Conservation (phyloP, 2,329 filamentous ascomycete genomes). For the Cladophialophora chaetospira region DNA sequence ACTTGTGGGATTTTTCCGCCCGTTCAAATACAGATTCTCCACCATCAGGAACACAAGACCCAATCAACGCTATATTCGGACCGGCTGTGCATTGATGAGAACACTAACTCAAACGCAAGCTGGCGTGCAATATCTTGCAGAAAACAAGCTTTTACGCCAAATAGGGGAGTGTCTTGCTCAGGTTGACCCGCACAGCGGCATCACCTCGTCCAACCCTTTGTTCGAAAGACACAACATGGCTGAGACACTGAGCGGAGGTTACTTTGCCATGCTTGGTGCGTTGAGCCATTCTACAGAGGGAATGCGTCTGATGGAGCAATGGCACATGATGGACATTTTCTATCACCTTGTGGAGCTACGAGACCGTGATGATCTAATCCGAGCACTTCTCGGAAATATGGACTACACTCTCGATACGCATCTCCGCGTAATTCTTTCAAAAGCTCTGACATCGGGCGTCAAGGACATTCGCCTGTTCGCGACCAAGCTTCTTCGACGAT, state of each 20-base stretch:
- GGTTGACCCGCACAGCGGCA: slow-evolving; percentile 76
- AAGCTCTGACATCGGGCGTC: slow-evolving; percentile 86
- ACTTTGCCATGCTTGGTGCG: slow-evolving; percentile 88
- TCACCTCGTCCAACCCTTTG: slow-evolving; percentile 75
- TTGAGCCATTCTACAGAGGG: slow-evolving; percentile 81
- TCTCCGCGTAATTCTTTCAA: slow-evolving; percentile 87
- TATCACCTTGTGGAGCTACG: slow-evolving; percentile 95
- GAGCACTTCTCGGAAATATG: slow-evolving; percentile 83
- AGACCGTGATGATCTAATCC: slow-evolving; percentile 87
- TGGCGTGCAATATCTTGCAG: slow-evolving; percentile 79
- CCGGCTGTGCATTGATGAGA: slow-evolving; percentile 84
- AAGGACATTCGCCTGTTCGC: slow-evolving; percentile 90
- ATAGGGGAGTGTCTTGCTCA: slow-evolving; percentile 95
- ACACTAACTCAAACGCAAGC: slow-evolving; percentile 83
- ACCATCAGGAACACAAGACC: slow-evolving; percentile 86
- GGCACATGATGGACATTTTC: slow-evolving; percentile 99
- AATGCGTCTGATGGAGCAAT: slow-evolving; percentile 85
- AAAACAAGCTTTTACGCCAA: slow-evolving; percentile 91
- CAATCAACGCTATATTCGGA: slow-evolving; percentile 90
- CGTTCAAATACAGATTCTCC: slow-evolving; percentile 95
- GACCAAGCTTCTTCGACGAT: slow-evolving; percentile 83
- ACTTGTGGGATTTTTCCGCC: slow-evolving; percentile 89
- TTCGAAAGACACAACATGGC: slow-evolving; percentile 83
- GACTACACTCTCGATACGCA: slow-evolving; percentile 90
- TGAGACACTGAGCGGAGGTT: slow-evolving; percentile 87